Evolutionary conservation across 306 rosid genomes (phyloP), one percentile per base, ranked within the genome.

Genomic region (Biancaea sappan): DNA sequence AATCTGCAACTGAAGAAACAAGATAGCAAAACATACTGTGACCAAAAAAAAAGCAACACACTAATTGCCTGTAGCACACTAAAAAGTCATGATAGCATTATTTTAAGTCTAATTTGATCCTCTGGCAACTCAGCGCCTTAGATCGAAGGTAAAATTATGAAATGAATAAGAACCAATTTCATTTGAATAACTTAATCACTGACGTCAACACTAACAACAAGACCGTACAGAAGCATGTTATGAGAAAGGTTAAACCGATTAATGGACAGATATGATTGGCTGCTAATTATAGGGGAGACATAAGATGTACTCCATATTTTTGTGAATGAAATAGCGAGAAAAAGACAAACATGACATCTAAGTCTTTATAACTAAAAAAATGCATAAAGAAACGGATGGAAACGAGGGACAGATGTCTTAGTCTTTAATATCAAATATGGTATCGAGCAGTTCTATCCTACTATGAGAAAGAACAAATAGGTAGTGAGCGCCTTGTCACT

Each of bases 71-170:
- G 11, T 19, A 57, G 40, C 56, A 25, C 64, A 56, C 29, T 41
- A 47, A 37, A 66, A 47, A 66, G 62, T 25, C 56, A 75, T 57
- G 56, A 34, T 63, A 43, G 64, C 70, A 21, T 12, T 11, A 12
- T 66, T 64, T 48, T 18, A n/a, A 66, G 75, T 63, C 76, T 28
- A 67, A 48, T 47, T 32, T 19, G 68, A 53, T 43, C 52, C 52
- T 67, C 41, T 65, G 68, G 37, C 48, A 81, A 75, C 46, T 74
- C 26, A 56, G 74, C 67, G 62, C 54, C 52, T 41, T 16, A n/a
- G 71, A 38, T 69, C 37, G 58, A 5, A 72, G 35, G 19, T 34
- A 66, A 22, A 79, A 35, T 61, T 18, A 37, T 18, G 8, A 62
- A 43, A 62, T 8, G 48, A 13, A 3, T 35, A 35, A 35, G 31